A percentile compares a stretch with the other conserved stretches of the same genome.
Evolutionary conservation across 2,329 filamentous ascomycete genomes (phyloP).

Genomic region (Davidsoniella virescens): DNA sequence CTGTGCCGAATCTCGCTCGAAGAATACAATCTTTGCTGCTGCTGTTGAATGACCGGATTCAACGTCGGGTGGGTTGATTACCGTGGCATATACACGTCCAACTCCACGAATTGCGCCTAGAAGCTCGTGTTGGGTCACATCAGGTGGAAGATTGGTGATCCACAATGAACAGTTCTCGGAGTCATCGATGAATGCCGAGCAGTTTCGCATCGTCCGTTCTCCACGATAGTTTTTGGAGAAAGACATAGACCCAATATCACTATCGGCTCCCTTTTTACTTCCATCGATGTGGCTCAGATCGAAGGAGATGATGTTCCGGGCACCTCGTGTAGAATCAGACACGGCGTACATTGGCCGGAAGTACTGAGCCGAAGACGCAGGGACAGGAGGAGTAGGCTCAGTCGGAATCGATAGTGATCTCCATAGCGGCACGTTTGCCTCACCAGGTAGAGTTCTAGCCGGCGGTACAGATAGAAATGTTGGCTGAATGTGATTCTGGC

Average conservation of each 20-base stretch:
- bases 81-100: constrained; percentile 34
- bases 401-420: too few relatives aligned
- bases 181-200: constrained; percentile 24
- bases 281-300: too few relatives aligned
- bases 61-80: constrained; percentile 33
- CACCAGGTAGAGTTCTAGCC: too few relatives aligned
- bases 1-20: constrained; percentile 25
- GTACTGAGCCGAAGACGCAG: too few relatives aligned
- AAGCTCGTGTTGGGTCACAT: constrained; percentile 27
- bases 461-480: too few relatives aligned
- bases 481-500: too few relatives aligned
- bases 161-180: constrained; percentile 34
- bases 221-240: constrained; percentile 25
- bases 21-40: constrained; percentile 36
- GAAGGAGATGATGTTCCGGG: too few relatives aligned
- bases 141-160: constrained; percentile 33
- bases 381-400: too few relatives aligned
- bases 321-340: too few relatives aligned
- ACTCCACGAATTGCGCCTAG: constrained; percentile 27
- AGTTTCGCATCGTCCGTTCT: constrained; percentile 24
- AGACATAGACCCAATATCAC: not conserved
- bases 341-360: too few relatives aligned
- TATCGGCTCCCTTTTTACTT: too few relatives aligned
- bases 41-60: constrained; percentile 20
- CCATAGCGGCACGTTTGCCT: too few relatives aligned